Conservation (phyloP, 129 eudicot species). For the Heracleum sosnowskyi region DNA sequence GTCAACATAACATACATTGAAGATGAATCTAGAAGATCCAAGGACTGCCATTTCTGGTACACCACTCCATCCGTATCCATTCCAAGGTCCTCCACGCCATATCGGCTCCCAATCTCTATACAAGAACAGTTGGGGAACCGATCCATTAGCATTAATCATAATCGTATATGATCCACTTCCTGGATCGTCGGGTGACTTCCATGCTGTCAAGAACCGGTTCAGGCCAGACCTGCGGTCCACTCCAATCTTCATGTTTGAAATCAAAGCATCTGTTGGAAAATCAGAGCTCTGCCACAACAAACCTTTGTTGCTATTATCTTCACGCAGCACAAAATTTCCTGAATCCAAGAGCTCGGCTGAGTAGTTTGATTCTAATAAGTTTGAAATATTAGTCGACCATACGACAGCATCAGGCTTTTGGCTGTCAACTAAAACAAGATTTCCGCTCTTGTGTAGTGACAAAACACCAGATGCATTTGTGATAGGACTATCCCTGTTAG, state of each 20-base stretch:
- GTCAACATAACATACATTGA: neutral
- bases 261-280: neutral
- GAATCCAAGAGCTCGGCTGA: constrained; percentile 12
- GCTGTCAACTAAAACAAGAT: neutral
- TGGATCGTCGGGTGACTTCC: constrained; percentile 4
- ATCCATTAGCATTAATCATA: neutral
- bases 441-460: neutral
- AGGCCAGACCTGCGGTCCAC: constrained; percentile 6
- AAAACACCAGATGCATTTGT: constrained; percentile 3
- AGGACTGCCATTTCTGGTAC: neutral
- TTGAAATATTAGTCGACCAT: neutral
- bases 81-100: constrained; percentile 2
- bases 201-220: constrained; percentile 2
- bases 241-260: constrained; percentile 5
- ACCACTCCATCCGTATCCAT: constrained; percentile 10
- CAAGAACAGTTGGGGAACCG: neutral
- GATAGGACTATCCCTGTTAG: constrained; percentile 1
- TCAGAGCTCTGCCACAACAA: constrained; percentile 11
- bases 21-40: neutral
- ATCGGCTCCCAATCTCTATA: neutral
- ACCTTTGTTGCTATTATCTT: no score
- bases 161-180: neutral
- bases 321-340: neutral
- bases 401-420: neutral
- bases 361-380: neutral